phyloP scores from a whole-genome alignment of 2,329 filamentous ascomycete genomes.

The Fusarium verrucosum region DNA sequence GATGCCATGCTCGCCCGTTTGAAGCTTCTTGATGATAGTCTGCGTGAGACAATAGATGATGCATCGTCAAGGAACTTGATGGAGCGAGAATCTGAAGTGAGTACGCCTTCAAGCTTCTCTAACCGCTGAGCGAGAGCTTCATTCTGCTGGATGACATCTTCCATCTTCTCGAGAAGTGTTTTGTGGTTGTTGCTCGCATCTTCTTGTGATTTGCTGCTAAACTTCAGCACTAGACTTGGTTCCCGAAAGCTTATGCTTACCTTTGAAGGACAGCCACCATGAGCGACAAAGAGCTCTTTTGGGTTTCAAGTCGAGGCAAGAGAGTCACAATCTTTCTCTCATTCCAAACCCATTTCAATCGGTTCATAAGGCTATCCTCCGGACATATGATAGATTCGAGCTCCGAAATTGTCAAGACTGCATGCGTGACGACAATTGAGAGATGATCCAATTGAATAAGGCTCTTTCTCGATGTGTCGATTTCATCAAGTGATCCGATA shows the following conservation, averaged over 20 bases:
- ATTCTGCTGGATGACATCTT: constrained; percentile 1
- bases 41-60: neutral
- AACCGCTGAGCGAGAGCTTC: neutral
- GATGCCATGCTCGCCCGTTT: neutral
- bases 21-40: neutral
- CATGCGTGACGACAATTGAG: constrained; percentile 1
- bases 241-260: neutral
- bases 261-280: constrained; percentile 11
- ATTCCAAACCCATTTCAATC: constrained; percentile 1
- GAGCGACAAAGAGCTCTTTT: constrained; percentile 1
- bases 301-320: neutral
- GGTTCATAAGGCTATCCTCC: constrained; percentile 3
- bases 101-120: neutral
- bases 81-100: neutral
- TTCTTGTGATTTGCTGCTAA: neutral
- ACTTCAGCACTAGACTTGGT: too few relatives aligned
- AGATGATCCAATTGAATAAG: constrained; percentile 5
- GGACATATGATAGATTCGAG: constrained; percentile 1
- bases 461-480: neutral
- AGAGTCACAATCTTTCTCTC: constrained; percentile 1
- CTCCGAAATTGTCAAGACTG: constrained; percentile 6
- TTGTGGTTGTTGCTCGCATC: neutral
- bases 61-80: constrained; percentile 8
- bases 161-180: neutral
- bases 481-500: neutral